Evolutionary conservation across 2,329 filamentous ascomycete genomes (phyloP).

Genomic region (Pseudogymnoascus pannorum): DNA sequence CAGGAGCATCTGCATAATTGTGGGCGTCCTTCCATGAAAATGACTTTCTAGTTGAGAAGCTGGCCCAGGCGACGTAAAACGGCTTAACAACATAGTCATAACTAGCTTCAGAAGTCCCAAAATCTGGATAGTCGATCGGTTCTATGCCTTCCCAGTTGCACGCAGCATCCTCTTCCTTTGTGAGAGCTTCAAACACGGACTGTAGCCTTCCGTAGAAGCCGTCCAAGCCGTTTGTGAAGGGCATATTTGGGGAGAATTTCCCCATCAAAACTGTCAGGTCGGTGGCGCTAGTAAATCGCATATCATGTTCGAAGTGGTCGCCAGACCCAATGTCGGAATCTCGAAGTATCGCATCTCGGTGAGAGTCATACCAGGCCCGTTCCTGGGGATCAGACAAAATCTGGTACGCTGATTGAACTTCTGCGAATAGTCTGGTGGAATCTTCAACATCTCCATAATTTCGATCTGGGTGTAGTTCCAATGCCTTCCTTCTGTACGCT

Average conservation of each 20-base stretch:
- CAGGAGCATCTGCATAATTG: slow-evolving; percentile 75
- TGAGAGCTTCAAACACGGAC: slow-evolving; percentile 72
- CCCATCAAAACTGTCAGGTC: slow-evolving; percentile 73
- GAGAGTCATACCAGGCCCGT: slow-evolving; percentile 94
- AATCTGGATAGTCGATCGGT: slow-evolving; percentile 65
- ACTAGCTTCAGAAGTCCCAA: slow-evolving; percentile 67
- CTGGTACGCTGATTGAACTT: slow-evolving; percentile 89
- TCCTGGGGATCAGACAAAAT: slow-evolving; percentile 95
- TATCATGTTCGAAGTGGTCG: slow-evolving; percentile 57
- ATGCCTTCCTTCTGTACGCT: slow-evolving; percentile 81
- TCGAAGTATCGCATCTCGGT: slow-evolving; percentile 75
- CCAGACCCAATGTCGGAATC: slow-evolving; percentile 34
- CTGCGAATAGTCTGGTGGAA: slow-evolving; percentile 79
- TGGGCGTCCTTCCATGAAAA: slow-evolving; percentile 90
- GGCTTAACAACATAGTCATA: slow-evolving; percentile 70
- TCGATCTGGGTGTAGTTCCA: slow-evolving; percentile 90
- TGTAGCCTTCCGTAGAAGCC: slow-evolving; percentile 81
- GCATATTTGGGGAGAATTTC: slow-evolving; percentile 69
- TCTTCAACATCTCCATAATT: slow-evolving; percentile 81
- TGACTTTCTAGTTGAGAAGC: slow-evolving; percentile 75
- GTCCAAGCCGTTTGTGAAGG: slow-evolving; percentile 69
- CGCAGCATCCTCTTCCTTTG: slow-evolving; percentile 70
- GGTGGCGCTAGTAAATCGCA: slow-evolving; percentile 69
- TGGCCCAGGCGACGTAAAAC: slow-evolving; percentile 77
- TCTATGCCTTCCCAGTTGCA: slow-evolving; percentile 60